phyloP scores from a whole-genome alignment of 108 stramenopile species.

The Fistulifera solaris region DNA sequence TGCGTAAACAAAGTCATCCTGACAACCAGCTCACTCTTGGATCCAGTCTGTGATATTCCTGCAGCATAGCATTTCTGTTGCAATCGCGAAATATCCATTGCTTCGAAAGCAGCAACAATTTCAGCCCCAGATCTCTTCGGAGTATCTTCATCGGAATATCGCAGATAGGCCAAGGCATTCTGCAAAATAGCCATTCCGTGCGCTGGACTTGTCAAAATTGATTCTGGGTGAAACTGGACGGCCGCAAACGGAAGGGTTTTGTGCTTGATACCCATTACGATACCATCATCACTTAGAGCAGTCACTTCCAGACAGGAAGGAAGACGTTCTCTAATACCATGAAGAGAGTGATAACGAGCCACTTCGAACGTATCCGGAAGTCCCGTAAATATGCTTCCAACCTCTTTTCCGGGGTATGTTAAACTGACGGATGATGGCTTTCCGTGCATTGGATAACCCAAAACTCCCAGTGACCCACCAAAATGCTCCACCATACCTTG shows the following conservation, averaged over 20 bases:
- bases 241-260: conserved; percentile 89
- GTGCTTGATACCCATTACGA: conserved; percentile 96
- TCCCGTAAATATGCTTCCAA: conserved; percentile 78
- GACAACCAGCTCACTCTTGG: conserved; percentile 46
- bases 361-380: conserved; percentile 88
- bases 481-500: conserved; percentile 98
- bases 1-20: conserved; percentile 35
- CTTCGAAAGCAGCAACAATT: conserved; percentile 30
- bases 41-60: conserved; percentile 28
- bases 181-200: conserved; percentile 85
- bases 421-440: conserved; percentile 81
- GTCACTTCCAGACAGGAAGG: conserved; percentile 80
- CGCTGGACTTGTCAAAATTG: conserved; percentile 86
- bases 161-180: conserved; percentile 65
- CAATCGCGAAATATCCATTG: conserved; percentile 19
- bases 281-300: conserved; percentile 87
- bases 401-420: conserved; percentile 45
- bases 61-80: conserved; percentile 13
- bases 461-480: conserved; percentile 88
- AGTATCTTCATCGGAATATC: conserved; percentile 19
- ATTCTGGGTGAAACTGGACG: conserved; percentile 99
- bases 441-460: conserved; percentile 95
- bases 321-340: conserved; percentile 74
- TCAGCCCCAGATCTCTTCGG: conserved; percentile 22
- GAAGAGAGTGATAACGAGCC: conserved; percentile 93